phyloP scores from a whole-genome alignment of 1,284 basidiomycete species.

The Rhizopogon hawkerae region DNA sequence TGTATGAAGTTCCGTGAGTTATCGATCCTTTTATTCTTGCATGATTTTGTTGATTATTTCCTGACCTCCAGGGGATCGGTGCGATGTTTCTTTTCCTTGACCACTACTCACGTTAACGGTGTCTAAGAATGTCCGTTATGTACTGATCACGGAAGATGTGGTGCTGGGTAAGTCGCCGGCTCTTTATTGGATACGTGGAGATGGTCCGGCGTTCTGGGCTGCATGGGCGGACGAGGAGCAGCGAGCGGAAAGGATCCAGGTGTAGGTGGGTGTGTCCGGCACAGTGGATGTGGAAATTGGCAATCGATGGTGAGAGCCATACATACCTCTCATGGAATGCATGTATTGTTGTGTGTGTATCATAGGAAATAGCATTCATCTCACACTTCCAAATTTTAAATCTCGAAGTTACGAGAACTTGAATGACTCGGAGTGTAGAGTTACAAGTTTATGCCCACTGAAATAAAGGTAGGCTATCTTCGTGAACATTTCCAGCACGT shows the following conservation, averaged over 20 bases:
- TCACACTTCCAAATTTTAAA: no score
- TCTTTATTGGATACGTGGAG: constrained; percentile 54
- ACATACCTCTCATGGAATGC: not conserved
- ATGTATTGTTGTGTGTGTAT: not conserved
- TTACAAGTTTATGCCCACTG: not conserved
- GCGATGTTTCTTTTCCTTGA: constrained; percentile 13
- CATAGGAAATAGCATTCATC: not conserved
- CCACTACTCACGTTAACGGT: constrained; percentile 8
- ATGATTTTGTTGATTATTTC: not conserved
- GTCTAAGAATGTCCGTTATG: constrained; percentile 47
- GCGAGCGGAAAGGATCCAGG: constrained; percentile 7
- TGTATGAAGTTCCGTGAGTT: constrained; percentile 89
- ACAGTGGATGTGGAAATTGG: no score
- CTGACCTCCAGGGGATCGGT: constrained; percentile 36
- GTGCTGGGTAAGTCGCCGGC: constrained; percentile 43
- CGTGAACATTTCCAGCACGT: constrained; percentile 15
- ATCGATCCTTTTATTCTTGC: not conserved
- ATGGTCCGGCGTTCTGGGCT: constrained; percentile 44
- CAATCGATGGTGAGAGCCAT: not conserved
- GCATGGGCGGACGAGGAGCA: constrained; percentile 48
- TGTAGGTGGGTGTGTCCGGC: constrained; percentile 8
- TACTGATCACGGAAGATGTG: constrained; percentile 50
- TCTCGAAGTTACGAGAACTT: not conserved
- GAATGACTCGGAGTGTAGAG: not conserved
- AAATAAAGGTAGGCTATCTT: not conserved